phyloP scores from a whole-genome alignment of 495 filamentous ascomycete species.

The Physcia stellaris region DNA sequence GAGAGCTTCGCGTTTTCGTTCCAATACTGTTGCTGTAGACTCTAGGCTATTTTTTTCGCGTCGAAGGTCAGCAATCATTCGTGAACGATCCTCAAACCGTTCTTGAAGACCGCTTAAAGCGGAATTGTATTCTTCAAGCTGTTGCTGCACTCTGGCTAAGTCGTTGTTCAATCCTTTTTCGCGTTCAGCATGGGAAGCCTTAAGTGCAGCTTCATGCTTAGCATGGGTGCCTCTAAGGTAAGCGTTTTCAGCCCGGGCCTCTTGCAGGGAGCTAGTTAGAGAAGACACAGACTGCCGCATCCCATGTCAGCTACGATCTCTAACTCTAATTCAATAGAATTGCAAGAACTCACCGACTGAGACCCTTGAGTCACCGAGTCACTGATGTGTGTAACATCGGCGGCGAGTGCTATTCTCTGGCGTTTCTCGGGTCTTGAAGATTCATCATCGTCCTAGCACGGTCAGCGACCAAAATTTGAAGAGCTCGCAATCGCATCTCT shows the following conservation, averaged over 20 bases:
- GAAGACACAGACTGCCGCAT: too few relatives aligned
- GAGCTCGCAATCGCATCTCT: neutral
- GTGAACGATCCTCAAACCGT: too few relatives aligned
- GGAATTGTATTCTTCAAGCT: too few relatives aligned
- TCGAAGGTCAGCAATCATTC: too few relatives aligned
- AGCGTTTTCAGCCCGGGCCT: too few relatives aligned
- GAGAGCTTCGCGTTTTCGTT: constrained; percentile 2
- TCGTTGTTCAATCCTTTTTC: too few relatives aligned
- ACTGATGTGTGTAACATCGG: constrained; percentile 1
- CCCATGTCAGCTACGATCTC: neutral
- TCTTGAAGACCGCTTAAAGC: too few relatives aligned
- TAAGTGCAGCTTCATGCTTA: neutral
- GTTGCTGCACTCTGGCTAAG: too few relatives aligned
- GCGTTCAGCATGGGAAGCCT: neutral
- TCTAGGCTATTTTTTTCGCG: neutral
- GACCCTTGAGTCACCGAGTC: neutral
- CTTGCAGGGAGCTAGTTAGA: too few relatives aligned
- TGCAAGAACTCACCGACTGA: constrained; percentile 1
- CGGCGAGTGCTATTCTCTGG: constrained; percentile 1
- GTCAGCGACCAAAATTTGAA: neutral
- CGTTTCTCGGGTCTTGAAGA: neutral
- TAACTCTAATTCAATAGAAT: neutral
- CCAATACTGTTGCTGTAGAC: neutral
- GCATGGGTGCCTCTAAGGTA: too few relatives aligned
- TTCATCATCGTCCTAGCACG: neutral